A percentile compares a stretch with the other conserved stretches of the same genome.
Evolutionary conservation across 805 yeast species (phyloP).

Genomic region (Ogataea pini): DNA sequence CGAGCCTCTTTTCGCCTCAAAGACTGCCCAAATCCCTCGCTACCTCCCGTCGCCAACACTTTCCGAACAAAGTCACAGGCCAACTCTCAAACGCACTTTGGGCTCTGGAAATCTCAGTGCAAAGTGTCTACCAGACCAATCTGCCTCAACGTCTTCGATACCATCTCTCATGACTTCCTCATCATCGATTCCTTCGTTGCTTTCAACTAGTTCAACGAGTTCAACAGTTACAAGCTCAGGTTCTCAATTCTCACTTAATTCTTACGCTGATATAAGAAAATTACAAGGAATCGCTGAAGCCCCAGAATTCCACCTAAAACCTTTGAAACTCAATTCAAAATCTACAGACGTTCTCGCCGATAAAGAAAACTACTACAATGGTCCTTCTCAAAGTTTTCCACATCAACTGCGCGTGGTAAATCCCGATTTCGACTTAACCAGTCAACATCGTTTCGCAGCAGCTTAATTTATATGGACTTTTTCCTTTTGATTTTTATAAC

Average conservation of each 20-base stretch:
- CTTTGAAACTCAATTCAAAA: conserved; percentile 17
- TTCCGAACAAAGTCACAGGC: conserved; percentile 8
- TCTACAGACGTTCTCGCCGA: conserved; percentile 12
- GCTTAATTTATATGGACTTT: conserved; percentile 3
- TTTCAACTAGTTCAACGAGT: conserved; percentile 43
- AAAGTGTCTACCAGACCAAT: conserved; percentile 11
- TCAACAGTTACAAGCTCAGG: conserved; percentile 33
- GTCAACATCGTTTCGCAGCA: conserved; percentile 1
- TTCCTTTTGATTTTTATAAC: background rate
- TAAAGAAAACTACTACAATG: conserved; percentile 16
- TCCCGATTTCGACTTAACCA: conserved; percentile 7
- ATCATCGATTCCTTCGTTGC: conserved; percentile 39
- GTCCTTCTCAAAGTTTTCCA: conserved; percentile 10
- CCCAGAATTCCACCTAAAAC: conserved; percentile 21
- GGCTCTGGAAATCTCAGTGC: conserved; percentile 17
- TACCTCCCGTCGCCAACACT: conserved; percentile 17
- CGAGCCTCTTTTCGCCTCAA: conserved; percentile 17
- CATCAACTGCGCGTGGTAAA: conserved; percentile 10
- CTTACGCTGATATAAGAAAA: conserved; percentile 6
- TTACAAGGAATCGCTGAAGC: conserved; percentile 9
- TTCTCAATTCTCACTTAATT: conserved; percentile 13
- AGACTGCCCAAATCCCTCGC: conserved; percentile 8
- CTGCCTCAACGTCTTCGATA: conserved; percentile 21
- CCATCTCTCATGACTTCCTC: conserved; percentile 35
- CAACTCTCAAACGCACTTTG: conserved; percentile 16